Base-by-base conservation (phyloP, 2,329 filamentous ascomycete genomes). In the Ascocoryne sarcoides region DNA sequence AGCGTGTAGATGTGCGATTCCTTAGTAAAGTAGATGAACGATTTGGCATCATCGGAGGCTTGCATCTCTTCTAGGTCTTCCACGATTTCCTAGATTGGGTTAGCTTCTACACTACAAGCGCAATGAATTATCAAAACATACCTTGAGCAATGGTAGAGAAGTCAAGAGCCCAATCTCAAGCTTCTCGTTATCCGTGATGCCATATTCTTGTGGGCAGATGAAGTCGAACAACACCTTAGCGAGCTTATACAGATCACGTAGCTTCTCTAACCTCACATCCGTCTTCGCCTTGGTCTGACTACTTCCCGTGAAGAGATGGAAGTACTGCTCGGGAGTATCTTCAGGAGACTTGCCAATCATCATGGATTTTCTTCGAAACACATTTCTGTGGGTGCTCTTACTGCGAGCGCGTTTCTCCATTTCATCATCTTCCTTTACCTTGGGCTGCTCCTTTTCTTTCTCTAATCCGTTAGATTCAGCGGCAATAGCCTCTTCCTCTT, bases 1-100 rank as follows among this genome's bases (percentile, higher is more conserved):
- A 98, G 74, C 4, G 92, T 98, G 66, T 98, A 98, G 48, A 98
- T 95, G 61, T 98, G 92, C 1, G 87, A 95, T 64, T 98, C 92
- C 63, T 98, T 98, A 48, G 92, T 98, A 63, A 98, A 98, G 67
- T 98, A 98, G 65, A 96, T 86, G 69, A 96, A 96, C 2, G 84
- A 90, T 60, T 95, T 95, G 32, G 89, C 88, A 51, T 93, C 85
- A 39, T 90, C 82, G 0, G 86, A 93, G 3, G 92, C 90, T 64
- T 98, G 92, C 63, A 96, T 87, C 63, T 96, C 89, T 65, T 98
- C 93, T 2, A 98, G 73, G 56, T 98, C 90, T 57, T 89, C 84
- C 5, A 98, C 92, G 54, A 98, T 95, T 64, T 98, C 92, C 61
- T 93, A 29, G 4, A n/a, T 7, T 10, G 4, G 16, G 36, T 54